Base-by-base conservation (phyloP, 148 eudicot genomes). In the Dianthus caryophyllus region DNA sequence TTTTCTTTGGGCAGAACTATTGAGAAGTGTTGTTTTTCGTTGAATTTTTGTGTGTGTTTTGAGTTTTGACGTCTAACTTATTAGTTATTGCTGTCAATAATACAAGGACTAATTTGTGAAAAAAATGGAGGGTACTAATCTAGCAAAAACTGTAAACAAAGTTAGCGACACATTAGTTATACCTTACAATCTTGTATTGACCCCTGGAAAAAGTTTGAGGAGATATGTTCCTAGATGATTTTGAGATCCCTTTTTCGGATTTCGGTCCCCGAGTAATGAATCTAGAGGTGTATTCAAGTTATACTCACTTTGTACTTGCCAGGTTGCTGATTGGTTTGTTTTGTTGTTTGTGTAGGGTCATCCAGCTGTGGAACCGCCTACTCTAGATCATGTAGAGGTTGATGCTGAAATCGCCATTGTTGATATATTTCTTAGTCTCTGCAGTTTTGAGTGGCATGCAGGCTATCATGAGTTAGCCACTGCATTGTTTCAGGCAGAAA, bases 401-500 rank as follows among this genome's bases (percentile, higher is more conserved):
- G 85, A 83, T 48, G 75, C 79, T 73, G 99, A 94, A 78, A 84
- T 86, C 61, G 86, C 88, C 60, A 73, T 94, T 60, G 96, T 90
- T 67, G 90, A 90, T 81, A 62, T 86, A 69, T 84, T 94, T 80
- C 47, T 88, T 48, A 77, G 88, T 67, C 86, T 94, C 20, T 94
- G 99, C 74, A 83, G 96, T 73, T 85, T 90, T 74, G 99, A 94
- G 83, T 94, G 99, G 99, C 96, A 90, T 72, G 85, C 88, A 68
- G 99, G 99, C n/a, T 90, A 86, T 78, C 90, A 80, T 46, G 99
- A 94, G 83, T 78, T 94, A 78, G 88, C 97, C 25, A 94, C 97
- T 80, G 97, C 97, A 60, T 78, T 94, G 69, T 82, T 94, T 73
- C 99, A 94, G 83, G 99, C 93, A 30, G 93, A 84, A 81, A 69